These are phyloP conservation scores for Bipolaris oryzae DNA, from an alignment of 2,329 filamentous ascomycete species.

Conservation along the genomic window DNA sequence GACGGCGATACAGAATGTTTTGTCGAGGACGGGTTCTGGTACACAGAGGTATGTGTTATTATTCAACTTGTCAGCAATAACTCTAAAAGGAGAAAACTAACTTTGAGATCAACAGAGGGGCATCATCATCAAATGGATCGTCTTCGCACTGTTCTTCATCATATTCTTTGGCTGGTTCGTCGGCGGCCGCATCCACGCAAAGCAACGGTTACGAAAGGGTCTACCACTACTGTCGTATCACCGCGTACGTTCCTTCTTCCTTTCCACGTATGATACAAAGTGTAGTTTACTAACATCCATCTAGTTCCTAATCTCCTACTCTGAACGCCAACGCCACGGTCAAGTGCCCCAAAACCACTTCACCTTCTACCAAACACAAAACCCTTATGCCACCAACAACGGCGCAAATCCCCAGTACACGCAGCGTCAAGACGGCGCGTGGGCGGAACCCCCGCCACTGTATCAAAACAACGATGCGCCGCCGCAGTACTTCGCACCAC, in stretches of 20 bases:
- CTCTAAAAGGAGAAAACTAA: constrained; percentile 8
- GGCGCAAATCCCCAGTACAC: constrained; percentile 22
- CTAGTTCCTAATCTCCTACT: constrained; percentile 52
- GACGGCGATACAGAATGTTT: constrained; percentile 38
- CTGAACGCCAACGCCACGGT: constrained; percentile 43
- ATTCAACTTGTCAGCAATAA: not conserved
- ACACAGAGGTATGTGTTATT: constrained; percentile 33
- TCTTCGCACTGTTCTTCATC: constrained; percentile 68
- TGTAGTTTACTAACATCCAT: not conserved
- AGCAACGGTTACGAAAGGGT: constrained; percentile 68
- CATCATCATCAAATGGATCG: constrained; percentile 71
- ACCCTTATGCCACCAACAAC: constrained; percentile 19
- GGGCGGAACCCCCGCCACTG: constrained; percentile 42
- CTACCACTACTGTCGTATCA: constrained; percentile 72
- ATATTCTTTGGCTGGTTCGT: constrained; percentile 67
- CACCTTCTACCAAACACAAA: constrained; percentile 46
- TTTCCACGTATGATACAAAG: not conserved
- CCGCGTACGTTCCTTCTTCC: constrained; percentile 48
- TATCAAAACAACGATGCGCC: constrained; percentile 45
- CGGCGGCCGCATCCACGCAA: constrained; percentile 73
- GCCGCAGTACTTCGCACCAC: constrained; percentile 43
- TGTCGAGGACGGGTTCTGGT: constrained; percentile 43
- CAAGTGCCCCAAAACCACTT: constrained; percentile 47
- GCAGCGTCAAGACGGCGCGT: constrained; percentile 38
- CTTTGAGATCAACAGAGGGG: constrained; percentile 56